These are phyloP conservation scores for Citrus inodora DNA, from an alignment of 345 rosid genomes.

Conservation along the genomic window DNA sequence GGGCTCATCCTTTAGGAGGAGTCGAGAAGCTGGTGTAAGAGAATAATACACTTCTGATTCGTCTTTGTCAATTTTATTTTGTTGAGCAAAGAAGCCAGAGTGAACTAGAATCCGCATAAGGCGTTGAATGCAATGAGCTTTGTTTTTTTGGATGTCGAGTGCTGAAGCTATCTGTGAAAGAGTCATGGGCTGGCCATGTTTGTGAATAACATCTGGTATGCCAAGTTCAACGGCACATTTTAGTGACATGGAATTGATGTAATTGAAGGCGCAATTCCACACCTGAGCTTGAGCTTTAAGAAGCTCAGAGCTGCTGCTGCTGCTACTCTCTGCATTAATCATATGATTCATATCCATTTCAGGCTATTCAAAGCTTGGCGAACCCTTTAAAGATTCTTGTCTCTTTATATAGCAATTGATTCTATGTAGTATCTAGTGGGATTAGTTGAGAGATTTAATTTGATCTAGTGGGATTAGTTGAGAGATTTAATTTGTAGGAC, in stretches of 20 bases:
- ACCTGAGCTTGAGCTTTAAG: slow-evolving; percentile 1
- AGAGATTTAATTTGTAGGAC: no score
- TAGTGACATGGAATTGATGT: background rate
- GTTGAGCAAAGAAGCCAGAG: slow-evolving; percentile 9
- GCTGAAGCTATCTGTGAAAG: background rate
- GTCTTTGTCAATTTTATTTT: background rate
- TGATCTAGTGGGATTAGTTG: no score
- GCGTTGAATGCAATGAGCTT: background rate
- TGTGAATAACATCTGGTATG: slow-evolving; percentile 6
- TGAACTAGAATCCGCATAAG: slow-evolving; percentile 7
- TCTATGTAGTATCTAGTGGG: no score
- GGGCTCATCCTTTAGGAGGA: slow-evolving; percentile 2
- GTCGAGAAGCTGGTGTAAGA: slow-evolving; percentile 1
- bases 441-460: no score
- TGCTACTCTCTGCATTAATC: background rate
- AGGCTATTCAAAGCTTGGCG: background rate
- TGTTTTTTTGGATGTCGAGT: background rate
- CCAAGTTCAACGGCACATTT: slow-evolving; percentile 11
- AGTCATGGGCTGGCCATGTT: slow-evolving; percentile 6
- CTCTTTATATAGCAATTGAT: no score
- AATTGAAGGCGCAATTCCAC: background rate
- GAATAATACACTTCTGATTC: background rate
- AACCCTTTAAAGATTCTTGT: background rate
- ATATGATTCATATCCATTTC: background rate
- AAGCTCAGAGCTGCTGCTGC: background rate